A percentile compares a stretch with the other conserved stretches of the same genome.
phyloP scores from a whole-genome alignment of 2,329 filamentous ascomycete genomes.

The Pyricularia sp. region DNA sequence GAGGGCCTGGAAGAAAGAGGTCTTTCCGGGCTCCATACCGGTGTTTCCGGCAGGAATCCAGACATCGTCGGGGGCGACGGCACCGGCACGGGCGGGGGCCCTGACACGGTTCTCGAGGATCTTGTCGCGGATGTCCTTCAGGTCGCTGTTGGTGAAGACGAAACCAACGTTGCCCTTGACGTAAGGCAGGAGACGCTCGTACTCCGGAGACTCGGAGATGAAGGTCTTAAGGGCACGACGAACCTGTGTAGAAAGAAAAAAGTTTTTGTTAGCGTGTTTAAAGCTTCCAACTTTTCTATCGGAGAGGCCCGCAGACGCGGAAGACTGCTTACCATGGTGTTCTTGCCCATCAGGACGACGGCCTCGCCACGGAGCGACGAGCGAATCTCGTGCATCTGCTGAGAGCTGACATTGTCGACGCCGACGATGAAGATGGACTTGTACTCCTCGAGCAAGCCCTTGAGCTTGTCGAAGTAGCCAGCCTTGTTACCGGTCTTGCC shows the following conservation, averaged over 20 bases:
- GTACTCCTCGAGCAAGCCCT: slow-evolving; percentile 92
- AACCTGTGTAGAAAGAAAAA: slow-evolving; percentile 39
- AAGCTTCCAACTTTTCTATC: background rate
- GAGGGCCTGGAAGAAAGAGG: slow-evolving; percentile 99
- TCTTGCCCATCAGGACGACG: slow-evolving; percentile 99
- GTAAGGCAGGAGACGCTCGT: slow-evolving; percentile 91
- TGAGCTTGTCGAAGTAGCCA: slow-evolving; percentile 99
- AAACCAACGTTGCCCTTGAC: slow-evolving; percentile 98
- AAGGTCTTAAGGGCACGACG: slow-evolving; percentile 97
- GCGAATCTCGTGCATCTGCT: slow-evolving; percentile 99
- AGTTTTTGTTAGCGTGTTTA: background rate
- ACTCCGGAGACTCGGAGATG: slow-evolving; percentile 80
- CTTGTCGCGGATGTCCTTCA: slow-evolving; percentile 86
- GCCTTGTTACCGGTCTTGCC: slow-evolving; percentile 86
- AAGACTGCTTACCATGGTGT: slow-evolving; percentile 78
- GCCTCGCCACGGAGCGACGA: slow-evolving; percentile 77
- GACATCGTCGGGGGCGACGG: slow-evolving; percentile 84
- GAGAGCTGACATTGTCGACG: slow-evolving; percentile 99
- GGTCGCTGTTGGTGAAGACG: slow-evolving; percentile 97
- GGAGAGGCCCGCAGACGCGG: no score
- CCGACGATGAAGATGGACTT: slow-evolving; percentile 93
- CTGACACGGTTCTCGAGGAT: slow-evolving; percentile 96
- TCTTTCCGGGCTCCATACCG: slow-evolving; percentile 99
- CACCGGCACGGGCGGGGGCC: slow-evolving; percentile 94
- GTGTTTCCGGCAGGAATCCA: slow-evolving; percentile 97